Evolutionary conservation across 441 rosid genomes (phyloP), one percentile per base, ranked within the genome.

Genomic region (Euphorbia celastroides): DNA sequence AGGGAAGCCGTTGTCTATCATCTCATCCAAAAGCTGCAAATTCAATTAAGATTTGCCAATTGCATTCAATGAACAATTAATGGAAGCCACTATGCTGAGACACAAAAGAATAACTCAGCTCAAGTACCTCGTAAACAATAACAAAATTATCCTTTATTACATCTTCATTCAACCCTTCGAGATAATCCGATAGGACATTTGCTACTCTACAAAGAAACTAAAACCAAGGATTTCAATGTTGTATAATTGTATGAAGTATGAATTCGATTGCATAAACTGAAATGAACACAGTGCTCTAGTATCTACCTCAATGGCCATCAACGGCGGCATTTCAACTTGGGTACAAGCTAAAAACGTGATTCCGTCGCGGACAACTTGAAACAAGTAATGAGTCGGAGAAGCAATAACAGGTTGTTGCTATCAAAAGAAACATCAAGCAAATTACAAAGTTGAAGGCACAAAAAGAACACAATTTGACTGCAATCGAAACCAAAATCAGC

Each of bases 1-100:
- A 50, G 99, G 99, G 81, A 86, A 92, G 69, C 98, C 99, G 74
- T 94, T 94, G 78, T 89, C 96, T 74, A 94, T 92, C 99, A 94
- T 94, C 88, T 94, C 97, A 74, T 94, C 98, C 80, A 90, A 72
- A 65, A 90, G 92, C 97, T 93, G 90, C 89, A 82, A 67, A 32
- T 66, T 62, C 27, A 62, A 65, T 9, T 30, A 66, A 67, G 38
- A 63, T 60, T 59, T 66, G 64, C 54, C 41, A 36, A 38, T 75
- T 31, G 23, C 55, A 64, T 57, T 57, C 22, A 60, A 57, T 64
- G 65, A 70, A 65, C 19, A 69, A 12, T 38, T 67, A 55, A 32
- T 0, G 2, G 50, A 32, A 67, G 62, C 34, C 12, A 3, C 9
- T 36, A 61, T 14, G 34, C 22, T 11, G 27, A 27, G 60, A 19